phyloP scores from a whole-genome alignment of 306 rosid species.

The cucumber (Cucumis sativus) region Cucumber_9930_V3 NC_026655.2:19788001-19788500 shows the following conservation, averaged over 20 bases:
- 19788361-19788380: constrained; percentile 68
- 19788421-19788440: not conserved
- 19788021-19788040: not conserved
- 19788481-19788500: not conserved
- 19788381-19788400: constrained; percentile 20
- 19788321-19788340: constrained; percentile 77
- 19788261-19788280: constrained; percentile 66
- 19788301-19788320: constrained; percentile 54
- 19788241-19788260: constrained; percentile 34
- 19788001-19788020: not conserved
- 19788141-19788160: constrained; percentile 48
- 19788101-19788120: not conserved
- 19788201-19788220: constrained; percentile 84
- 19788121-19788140: not conserved
- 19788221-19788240: constrained; percentile 68
- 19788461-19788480: not conserved
- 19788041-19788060: not conserved
- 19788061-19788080: not conserved
- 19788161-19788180: constrained; percentile 46
- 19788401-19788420: not conserved
- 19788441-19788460: not conserved
- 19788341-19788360: constrained; percentile 58
- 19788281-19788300: constrained; percentile 58
- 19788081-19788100: not conserved
- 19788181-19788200: constrained; percentile 60